phyloP scores from a whole-genome alignment of 805 yeast species.

The Spencermartinsiella europaea region DNA sequence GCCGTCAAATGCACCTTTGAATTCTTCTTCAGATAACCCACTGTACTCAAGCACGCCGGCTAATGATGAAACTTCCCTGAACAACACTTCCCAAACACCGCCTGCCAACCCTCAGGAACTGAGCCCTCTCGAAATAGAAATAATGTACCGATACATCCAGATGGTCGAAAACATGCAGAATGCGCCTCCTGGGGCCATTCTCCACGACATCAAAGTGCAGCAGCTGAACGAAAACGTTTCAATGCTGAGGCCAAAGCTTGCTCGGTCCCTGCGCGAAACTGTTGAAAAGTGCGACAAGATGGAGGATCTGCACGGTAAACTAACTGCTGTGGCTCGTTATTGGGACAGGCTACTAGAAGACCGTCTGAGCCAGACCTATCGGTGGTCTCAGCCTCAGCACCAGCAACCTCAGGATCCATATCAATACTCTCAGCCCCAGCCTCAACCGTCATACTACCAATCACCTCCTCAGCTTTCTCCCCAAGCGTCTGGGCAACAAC shows the following conservation, averaged over 20 bases:
- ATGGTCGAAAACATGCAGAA: constrained; percentile 49
- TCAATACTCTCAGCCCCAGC: not conserved
- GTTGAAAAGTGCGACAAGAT: constrained; percentile 58
- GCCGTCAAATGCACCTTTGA: too few relatives aligned
- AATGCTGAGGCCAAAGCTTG: constrained; percentile 63
- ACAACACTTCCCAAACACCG: too few relatives aligned
- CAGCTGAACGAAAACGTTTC: constrained; percentile 56
- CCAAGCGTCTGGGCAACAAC: constrained; percentile 1
- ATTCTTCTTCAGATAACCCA: too few relatives aligned
- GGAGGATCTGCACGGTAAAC: constrained; percentile 70
- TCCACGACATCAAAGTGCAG: constrained; percentile 46
- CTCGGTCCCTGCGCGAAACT: constrained; percentile 52
- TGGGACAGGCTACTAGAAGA: constrained; percentile 71
- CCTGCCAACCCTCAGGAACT: constrained; percentile 34
- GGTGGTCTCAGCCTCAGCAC: not conserved
- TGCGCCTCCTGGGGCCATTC: constrained; percentile 41
- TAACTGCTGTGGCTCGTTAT: constrained; percentile 67
- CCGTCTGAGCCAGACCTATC: constrained; percentile 39
- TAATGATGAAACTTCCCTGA: too few relatives aligned
- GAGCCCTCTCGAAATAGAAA: constrained; percentile 61
- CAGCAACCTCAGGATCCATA: constrained; percentile 10
- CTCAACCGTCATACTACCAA: not conserved
- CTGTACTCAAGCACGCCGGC: too few relatives aligned
- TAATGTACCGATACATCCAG: constrained; percentile 63
- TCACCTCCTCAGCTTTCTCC: constrained; percentile 9